Evolutionary conservation across 2,329 filamentous ascomycete genomes (phyloP).

Genomic region (Domatiomyces catenatus): DNA sequence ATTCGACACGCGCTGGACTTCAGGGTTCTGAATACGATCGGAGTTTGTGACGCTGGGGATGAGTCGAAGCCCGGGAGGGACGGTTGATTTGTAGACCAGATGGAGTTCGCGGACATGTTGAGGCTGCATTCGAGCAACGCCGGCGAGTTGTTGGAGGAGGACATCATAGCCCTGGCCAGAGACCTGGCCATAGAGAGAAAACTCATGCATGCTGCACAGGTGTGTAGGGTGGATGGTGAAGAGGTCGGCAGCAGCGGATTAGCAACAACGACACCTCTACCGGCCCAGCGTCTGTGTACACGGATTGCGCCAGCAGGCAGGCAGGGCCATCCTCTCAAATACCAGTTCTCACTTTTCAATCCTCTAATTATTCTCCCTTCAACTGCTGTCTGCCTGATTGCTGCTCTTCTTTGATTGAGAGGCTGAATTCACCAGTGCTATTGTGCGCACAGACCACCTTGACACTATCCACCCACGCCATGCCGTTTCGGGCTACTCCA

Average conservation of each 20-base stretch:
- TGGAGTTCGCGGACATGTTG: constrained; percentile 38
- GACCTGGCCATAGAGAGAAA: constrained; percentile 46
- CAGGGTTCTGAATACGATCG: constrained; percentile 15
- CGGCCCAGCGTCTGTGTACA: background rate
- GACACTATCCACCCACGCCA: background rate
- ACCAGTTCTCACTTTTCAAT: background rate
- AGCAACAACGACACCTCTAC: background rate
- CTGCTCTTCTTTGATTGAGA: too few species aligned
- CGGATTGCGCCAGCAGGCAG: background rate
- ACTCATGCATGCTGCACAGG: constrained; percentile 40
- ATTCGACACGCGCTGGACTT: constrained; percentile 29
- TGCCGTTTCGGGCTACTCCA: background rate
- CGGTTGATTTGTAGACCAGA: constrained; percentile 42
- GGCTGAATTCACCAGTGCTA: background rate
- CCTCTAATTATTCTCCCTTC: background rate
- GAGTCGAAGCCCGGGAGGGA: constrained; percentile 29
- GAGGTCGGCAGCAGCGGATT: background rate
- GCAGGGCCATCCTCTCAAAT: background rate
- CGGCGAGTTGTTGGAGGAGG: constrained; percentile 46
- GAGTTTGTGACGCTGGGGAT: constrained; percentile 27
- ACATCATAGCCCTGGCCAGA: constrained; percentile 42
- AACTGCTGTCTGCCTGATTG: background rate
- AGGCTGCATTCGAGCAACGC: constrained; percentile 47
- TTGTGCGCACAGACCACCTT: background rate
- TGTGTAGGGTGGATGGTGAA: too few species aligned